Conservation (phyloP, 768 basidiomycete genomes). For the Leccinum olivaceopallidum region DNA sequence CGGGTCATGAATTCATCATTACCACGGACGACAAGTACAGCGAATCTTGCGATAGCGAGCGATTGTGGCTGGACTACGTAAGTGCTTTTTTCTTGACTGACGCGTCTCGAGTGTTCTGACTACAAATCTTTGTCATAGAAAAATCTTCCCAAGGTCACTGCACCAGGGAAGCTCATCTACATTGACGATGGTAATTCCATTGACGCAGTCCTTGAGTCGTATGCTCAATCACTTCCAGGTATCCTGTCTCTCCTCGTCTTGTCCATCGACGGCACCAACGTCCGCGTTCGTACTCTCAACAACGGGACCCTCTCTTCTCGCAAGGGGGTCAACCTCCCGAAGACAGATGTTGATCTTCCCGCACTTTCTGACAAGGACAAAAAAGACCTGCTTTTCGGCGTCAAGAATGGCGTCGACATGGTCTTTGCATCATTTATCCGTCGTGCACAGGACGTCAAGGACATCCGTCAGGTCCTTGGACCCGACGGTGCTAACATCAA, state of each 20-base stretch:
- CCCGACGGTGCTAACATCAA: slow-evolving; percentile 96
- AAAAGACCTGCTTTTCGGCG: slow-evolving; percentile 90
- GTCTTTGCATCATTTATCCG: slow-evolving; percentile 99
- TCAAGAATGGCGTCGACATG: slow-evolving; percentile 99
- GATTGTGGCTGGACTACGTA: slow-evolving; percentile 94
- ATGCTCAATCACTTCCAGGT: slow-evolving; percentile 35
- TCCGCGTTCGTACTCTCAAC: slow-evolving; percentile 87
- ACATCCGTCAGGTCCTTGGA: slow-evolving; percentile 92
- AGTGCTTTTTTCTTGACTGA: slow-evolving; percentile 31
- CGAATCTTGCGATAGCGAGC: slow-evolving; percentile 77
- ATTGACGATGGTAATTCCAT: slow-evolving; percentile 81
- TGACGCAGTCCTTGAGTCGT: background rate
- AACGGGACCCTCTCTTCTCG: slow-evolving; percentile 91
- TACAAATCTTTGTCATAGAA: slow-evolving; percentile 41
- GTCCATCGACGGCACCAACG: slow-evolving; percentile 77
- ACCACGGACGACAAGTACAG: slow-evolving; percentile 82
- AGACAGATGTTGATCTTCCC: slow-evolving; percentile 96
- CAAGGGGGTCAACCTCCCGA: slow-evolving; percentile 99
- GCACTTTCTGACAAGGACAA: slow-evolving; percentile 99
- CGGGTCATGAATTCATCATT: slow-evolving; percentile 93
- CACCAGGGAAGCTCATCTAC: slow-evolving; percentile 96
- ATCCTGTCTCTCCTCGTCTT: slow-evolving; percentile 93
- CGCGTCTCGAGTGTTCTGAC: slow-evolving; percentile 5
- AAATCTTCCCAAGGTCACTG: slow-evolving; percentile 94
- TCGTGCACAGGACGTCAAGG: slow-evolving; percentile 87